Evolutionary conservation across 2,329 filamentous ascomycete species (phyloP).

Genomic region (Pseudocercospora crystallina): DNA sequence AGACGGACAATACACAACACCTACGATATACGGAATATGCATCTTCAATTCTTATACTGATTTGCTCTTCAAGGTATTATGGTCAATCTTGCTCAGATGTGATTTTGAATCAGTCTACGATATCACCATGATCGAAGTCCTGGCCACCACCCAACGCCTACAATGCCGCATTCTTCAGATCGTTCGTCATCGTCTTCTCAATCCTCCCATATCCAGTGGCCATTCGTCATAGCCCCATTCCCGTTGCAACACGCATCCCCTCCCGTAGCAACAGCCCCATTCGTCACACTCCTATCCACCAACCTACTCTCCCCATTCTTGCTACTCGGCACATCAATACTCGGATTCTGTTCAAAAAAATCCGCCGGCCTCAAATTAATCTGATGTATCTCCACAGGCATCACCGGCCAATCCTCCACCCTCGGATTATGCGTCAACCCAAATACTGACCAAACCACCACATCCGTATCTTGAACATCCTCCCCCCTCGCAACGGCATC

Average conservation of each 20-base stretch:
- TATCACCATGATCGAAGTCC: too few relatives aligned
- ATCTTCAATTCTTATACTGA: too few relatives aligned
- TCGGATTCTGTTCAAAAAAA: slow-evolving; percentile 56
- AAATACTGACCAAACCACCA: slow-evolving; percentile 54
- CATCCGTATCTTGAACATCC: slow-evolving; percentile 44
- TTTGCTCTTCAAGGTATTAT: too few relatives aligned
- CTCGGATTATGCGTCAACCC: slow-evolving; percentile 54
- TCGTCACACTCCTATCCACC: slow-evolving; percentile 6
- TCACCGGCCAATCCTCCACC: slow-evolving; percentile 54
- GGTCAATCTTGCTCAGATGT: too few relatives aligned
- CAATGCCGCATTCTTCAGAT: too few relatives aligned
- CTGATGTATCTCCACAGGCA: slow-evolving; percentile 51
- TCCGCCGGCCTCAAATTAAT: slow-evolving; percentile 52
- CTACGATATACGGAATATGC: too few relatives aligned
- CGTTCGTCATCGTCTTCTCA: too few relatives aligned
- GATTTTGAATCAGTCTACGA: too few relatives aligned
- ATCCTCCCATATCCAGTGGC: background rate
- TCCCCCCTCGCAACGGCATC: slow-evolving; percentile 47
- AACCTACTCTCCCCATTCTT: slow-evolving; percentile 19
- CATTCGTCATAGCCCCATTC: background rate
- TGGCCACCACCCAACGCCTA: too few relatives aligned
- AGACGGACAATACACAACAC: too few relatives aligned
- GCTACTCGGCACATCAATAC: slow-evolving; percentile 50
- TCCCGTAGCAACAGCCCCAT: background rate
- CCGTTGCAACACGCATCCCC: slow-evolving; percentile 6